Evolutionary conservation across 1,139 yeast genomes (phyloP).

Genomic region (Zygosaccharomyces sapae): DNA sequence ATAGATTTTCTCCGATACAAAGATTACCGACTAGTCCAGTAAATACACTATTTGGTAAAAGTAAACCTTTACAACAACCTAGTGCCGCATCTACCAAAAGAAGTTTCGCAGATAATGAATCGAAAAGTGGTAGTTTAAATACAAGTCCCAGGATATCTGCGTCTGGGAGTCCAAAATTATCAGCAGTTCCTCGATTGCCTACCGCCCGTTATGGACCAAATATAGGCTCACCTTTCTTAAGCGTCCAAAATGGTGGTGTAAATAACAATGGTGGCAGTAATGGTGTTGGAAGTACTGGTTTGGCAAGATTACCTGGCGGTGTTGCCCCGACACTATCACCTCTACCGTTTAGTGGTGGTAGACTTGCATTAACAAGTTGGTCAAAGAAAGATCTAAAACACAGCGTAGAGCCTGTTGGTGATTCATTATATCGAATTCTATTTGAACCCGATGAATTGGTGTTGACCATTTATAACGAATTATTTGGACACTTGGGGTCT

Average conservation of each 20-base stretch:
- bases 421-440: constrained; percentile 9
- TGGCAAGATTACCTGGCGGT: neutral
- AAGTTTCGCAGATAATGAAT: constrained; percentile 1
- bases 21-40: constrained; percentile 7
- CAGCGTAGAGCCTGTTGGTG: constrained; percentile 2
- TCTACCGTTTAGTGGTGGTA: constrained; percentile 3
- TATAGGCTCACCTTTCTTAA: constrained; percentile 7
- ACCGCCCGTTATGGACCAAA: constrained; percentile 10
- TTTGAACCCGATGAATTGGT: constrained; percentile 33
- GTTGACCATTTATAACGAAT: constrained; percentile 22
- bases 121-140: constrained; percentile 7
- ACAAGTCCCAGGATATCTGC: constrained; percentile 13
- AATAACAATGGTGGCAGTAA: neutral
- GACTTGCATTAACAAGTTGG: constrained; percentile 1
- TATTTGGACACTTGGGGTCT: constrained; percentile 28
- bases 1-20: constrained; percentile 1
- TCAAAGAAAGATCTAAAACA: constrained; percentile 12
- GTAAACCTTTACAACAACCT: constrained; percentile 8
- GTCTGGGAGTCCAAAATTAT: constrained; percentile 12
- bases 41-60: constrained; percentile 5
- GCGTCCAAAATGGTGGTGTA: neutral
- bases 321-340: constrained; percentile 2
- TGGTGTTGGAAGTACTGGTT: neutral
- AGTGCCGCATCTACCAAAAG: neutral
- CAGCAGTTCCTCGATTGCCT: constrained; percentile 7